A percentile compares a stretch with the other conserved stretches of the same genome.
phyloP scores from a whole-genome alignment of 257 asterid genomes.

The Plantago ovata region DNA sequence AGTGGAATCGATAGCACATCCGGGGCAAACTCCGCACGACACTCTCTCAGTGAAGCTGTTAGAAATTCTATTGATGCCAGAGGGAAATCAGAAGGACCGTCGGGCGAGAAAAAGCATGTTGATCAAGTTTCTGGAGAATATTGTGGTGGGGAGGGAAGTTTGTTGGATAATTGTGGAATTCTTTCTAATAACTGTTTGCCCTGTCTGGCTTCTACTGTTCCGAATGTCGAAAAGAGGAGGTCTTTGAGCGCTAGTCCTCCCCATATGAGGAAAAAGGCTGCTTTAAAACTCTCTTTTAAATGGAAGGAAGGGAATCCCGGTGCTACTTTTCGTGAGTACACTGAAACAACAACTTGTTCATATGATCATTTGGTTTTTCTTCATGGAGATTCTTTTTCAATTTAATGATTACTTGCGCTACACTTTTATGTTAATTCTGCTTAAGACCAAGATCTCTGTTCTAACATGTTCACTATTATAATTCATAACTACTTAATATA shows the following conservation, averaged over 20 bases:
- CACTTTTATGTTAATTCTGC: neutral
- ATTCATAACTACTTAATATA: neutral
- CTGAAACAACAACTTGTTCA: neutral
- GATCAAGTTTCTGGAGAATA: constrained; percentile 61
- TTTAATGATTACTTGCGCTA: neutral
- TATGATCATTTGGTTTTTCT: too few relatives aligned
- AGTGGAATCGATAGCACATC: constrained; percentile 41
- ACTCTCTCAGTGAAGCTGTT: constrained; percentile 39
- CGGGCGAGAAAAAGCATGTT: constrained; percentile 34
- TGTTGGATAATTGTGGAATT: constrained; percentile 75
- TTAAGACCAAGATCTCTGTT: too few relatives aligned
- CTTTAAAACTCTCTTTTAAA: constrained; percentile 65
- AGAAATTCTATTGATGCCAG: constrained; percentile 30
- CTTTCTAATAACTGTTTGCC: constrained; percentile 79
- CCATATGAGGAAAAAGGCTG: constrained; percentile 61
- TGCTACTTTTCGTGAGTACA: constrained; percentile 59
- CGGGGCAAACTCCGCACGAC: constrained; percentile 30
- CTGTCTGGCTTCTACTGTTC: constrained; percentile 74
- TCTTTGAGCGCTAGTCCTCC: constrained; percentile 68
- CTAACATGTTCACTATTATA: neutral
- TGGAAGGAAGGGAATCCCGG: constrained; percentile 80
- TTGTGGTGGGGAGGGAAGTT: constrained; percentile 42
- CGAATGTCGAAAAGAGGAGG: constrained; percentile 61
- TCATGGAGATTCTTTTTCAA: too few relatives aligned
- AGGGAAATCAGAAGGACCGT: constrained; percentile 38